Conservation (phyloP, 1,284 basidiomycete species). For the Marasmius tenuissimus region DNA sequence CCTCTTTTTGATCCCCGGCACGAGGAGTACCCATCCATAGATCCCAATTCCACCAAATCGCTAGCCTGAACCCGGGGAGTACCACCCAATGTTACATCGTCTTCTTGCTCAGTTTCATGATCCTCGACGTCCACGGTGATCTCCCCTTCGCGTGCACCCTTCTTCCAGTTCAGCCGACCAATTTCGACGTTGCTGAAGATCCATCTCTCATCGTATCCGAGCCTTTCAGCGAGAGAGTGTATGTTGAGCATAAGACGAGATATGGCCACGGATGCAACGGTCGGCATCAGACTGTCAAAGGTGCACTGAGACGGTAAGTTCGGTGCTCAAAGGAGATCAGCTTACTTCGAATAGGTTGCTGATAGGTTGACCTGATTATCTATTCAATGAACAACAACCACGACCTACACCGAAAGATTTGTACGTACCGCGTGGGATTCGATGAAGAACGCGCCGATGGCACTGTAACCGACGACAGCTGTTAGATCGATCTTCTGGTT, state of each 20-base stretch:
- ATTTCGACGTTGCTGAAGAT: constrained; percentile 1
- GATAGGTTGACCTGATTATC: neutral
- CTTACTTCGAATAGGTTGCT: constrained; percentile 1
- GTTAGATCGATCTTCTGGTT: neutral
- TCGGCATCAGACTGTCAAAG: neutral
- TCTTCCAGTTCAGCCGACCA: constrained; percentile 1
- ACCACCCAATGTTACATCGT: neutral
- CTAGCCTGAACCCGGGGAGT: neutral
- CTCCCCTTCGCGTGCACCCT: neutral
- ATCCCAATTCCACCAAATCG: neutral
- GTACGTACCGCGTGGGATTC: neutral
- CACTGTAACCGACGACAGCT: neutral
- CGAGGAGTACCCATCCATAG: neutral
- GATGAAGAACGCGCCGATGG: neutral
- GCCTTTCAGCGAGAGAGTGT: neutral
- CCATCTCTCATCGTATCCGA: neutral
- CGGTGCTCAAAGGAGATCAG: neutral
- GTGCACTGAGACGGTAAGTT: neutral
- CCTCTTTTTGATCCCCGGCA: neutral
- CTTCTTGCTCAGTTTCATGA: neutral
- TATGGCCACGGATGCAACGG: neutral
- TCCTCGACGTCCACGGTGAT: neutral
- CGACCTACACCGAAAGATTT: neutral
- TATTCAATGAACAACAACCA: neutral
- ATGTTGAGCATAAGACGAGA: neutral